phyloP scores from a whole-genome alignment of 2,329 filamentous ascomycete species.

The Colletotrichum shisoi region DNA sequence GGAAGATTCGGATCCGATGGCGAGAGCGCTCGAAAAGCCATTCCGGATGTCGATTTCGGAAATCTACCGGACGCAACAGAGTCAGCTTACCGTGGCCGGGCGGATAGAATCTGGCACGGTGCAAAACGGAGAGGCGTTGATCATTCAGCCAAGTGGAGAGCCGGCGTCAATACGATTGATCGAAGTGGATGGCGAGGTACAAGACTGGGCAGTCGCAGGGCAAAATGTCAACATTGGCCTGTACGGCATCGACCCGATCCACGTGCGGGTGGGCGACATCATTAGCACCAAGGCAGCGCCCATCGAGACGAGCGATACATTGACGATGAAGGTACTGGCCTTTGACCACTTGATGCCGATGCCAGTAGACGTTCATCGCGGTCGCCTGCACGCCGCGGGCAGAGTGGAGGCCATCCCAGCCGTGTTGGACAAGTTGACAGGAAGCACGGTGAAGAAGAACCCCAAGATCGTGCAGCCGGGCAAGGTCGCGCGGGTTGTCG shows the following conservation, averaged over 20 bases:
- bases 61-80: constrained; percentile 82
- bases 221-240: constrained; percentile 89
- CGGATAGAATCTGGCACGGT: constrained; percentile 84
- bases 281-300: constrained; percentile 75
- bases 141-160: constrained; percentile 83
- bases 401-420: constrained; percentile 76
- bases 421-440: constrained; percentile 79
- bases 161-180: constrained; percentile 82
- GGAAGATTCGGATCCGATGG: constrained; percentile 78
- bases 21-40: constrained; percentile 76
- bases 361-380: constrained; percentile 86
- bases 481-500: constrained; percentile 76
- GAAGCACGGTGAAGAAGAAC: constrained; percentile 79
- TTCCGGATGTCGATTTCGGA: constrained; percentile 88
- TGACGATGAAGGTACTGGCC: constrained; percentile 84
- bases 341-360: constrained; percentile 91
- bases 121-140: constrained; percentile 81
- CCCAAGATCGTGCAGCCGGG: constrained; percentile 84
- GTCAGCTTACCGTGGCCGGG: constrained; percentile 84
- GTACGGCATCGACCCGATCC: constrained; percentile 81
- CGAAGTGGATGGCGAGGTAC: constrained; percentile 74
- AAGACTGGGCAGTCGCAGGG: constrained; percentile 91
- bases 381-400: constrained; percentile 80
- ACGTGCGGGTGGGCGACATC: constrained; percentile 85
- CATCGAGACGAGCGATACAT: constrained; percentile 73